Percentiles rank a stretch among this genome's conserved stretches.
Evolutionary conservation across 176 grass and related monocot species (phyloP).

Genomic region (Zizania latifolia): DNA sequence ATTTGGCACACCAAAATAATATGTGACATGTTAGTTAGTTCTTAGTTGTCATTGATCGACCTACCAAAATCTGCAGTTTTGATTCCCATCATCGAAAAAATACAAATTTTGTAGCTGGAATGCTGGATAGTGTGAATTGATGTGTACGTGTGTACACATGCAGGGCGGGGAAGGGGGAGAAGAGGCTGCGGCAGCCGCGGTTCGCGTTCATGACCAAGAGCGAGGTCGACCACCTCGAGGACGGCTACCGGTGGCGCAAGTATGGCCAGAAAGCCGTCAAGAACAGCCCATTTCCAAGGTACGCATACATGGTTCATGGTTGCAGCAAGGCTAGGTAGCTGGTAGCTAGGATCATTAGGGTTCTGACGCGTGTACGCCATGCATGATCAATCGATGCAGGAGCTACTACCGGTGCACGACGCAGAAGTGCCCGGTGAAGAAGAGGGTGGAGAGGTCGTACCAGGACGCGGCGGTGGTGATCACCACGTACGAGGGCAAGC

Average conservation of each 20-base stretch:
- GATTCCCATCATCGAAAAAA: too few relatives aligned
- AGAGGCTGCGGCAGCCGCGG: constrained; percentile 58
- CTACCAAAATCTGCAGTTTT: too few relatives aligned
- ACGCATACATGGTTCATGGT: background rate
- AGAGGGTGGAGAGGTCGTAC: constrained; percentile 89
- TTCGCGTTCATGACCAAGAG: constrained; percentile 98
- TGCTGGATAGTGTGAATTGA: too few relatives aligned
- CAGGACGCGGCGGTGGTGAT: constrained; percentile 76
- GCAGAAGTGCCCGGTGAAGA: constrained; percentile 97
- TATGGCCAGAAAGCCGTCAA: constrained; percentile 99
- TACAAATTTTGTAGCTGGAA: too few relatives aligned
- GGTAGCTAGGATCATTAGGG: background rate
- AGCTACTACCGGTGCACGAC: constrained; percentile 98
- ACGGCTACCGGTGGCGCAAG: constrained; percentile 95
- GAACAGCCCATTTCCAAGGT: constrained; percentile 96
- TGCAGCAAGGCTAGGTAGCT: background rate
- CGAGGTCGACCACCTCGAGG: constrained; percentile 89
- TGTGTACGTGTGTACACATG: background rate
- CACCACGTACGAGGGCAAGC: constrained; percentile 95
- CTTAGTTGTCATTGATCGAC: background rate
- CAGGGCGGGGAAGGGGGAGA: constrained; percentile 56
- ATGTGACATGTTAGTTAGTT: background rate
- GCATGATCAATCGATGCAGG: constrained; percentile 23
- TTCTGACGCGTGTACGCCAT: background rate
- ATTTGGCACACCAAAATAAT: background rate